phyloP scores from a whole-genome alignment of 306 rosid species.

The Coriaria nepalensis region DNA sequence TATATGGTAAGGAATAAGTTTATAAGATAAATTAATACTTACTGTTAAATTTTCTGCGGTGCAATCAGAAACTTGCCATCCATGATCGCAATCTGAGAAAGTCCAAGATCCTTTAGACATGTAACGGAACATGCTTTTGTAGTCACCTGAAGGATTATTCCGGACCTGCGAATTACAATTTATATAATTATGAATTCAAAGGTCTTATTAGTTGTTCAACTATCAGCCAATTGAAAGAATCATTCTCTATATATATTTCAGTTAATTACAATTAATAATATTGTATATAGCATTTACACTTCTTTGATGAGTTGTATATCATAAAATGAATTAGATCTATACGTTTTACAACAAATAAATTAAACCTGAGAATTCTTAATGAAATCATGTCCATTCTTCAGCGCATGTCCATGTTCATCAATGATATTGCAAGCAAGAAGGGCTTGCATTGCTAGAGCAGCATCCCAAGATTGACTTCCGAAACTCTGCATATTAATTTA shows the following conservation, averaged over 20 bases:
- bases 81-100: conserved; percentile 58
- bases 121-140: conserved; percentile 45
- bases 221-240: too few relatives aligned
- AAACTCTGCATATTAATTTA: too few relatives aligned
- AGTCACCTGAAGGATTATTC: conserved; percentile 46
- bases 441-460: conserved; percentile 19
- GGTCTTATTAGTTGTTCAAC: too few relatives aligned
- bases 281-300: too few relatives aligned
- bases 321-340: too few relatives aligned
- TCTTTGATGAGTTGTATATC: too few relatives aligned
- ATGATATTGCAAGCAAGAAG: conserved; percentile 15
- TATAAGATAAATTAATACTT: too few relatives aligned
- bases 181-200: too few relatives aligned
- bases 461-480: conserved; percentile 28
- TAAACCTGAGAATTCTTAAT: conserved; percentile 26
- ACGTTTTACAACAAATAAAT: too few relatives aligned
- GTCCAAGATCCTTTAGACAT: conserved; percentile 71
- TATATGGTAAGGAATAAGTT: too few relatives aligned
- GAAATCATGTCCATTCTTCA: conserved; percentile 13
- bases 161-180: conserved; percentile 23
- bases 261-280: too few relatives aligned
- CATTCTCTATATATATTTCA: too few relatives aligned
- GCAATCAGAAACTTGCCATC: conserved; percentile 67
- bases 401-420: conserved; percentile 12
- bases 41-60: conserved; percentile 59